A percentile compares a stretch with the other conserved stretches of the same genome.
Evolutionary conservation across 768 basidiomycete species (phyloP).

Genomic region (Mycena pura): DNA sequence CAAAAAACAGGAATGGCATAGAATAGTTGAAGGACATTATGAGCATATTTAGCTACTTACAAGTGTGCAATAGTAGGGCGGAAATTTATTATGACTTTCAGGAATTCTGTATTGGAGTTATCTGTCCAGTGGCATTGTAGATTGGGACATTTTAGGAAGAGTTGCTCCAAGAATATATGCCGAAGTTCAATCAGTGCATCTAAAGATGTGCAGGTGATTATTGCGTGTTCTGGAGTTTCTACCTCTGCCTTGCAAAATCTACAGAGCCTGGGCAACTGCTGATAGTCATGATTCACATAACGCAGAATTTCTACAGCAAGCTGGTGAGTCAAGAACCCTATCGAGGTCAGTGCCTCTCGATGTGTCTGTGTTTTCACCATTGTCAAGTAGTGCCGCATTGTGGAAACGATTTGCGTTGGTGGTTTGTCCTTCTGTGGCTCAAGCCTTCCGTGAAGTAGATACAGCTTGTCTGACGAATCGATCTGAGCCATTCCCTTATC

Average conservation of each 20-base stretch:
- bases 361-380: slow-evolving; percentile 3
- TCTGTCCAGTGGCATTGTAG: background rate
- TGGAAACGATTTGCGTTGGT: background rate
- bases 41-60: no score
- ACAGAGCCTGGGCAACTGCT: background rate
- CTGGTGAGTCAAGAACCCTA: slow-evolving; percentile 1
- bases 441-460: background rate
- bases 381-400: slow-evolving; percentile 8
- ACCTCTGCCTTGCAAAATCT: slow-evolving; percentile 1
- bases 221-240: slow-evolving; percentile 1
- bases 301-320: background rate
- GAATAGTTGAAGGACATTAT: no score
- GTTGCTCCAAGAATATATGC: background rate
- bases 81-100: background rate
- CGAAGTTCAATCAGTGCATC: background rate
- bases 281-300: background rate
- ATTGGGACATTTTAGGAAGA: background rate
- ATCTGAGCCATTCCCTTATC: background rate
- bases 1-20: no score
- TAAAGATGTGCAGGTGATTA: background rate
- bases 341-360: slow-evolving; percentile 7
- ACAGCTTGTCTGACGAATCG: slow-evolving; percentile 7
- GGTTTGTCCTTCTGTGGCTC: slow-evolving; percentile 16
- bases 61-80: no score
- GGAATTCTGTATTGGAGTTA: background rate